phyloP scores from a whole-genome alignment of 1,284 basidiomycete species.

The Boletus mariae region DNA sequence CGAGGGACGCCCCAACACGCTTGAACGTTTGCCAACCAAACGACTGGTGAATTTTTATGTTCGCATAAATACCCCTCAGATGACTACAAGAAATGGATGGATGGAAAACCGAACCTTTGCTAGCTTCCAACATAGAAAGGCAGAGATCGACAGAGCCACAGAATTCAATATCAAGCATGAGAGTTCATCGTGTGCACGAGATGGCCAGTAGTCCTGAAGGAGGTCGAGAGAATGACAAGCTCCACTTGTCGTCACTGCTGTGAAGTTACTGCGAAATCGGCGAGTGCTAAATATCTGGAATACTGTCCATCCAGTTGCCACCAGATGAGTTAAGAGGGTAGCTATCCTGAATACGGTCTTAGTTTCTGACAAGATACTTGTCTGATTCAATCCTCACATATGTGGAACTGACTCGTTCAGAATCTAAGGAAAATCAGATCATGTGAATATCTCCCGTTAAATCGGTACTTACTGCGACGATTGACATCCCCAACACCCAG shows the following conservation, averaged over 20 bases:
- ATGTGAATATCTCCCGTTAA: background rate
- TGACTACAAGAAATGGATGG: background rate
- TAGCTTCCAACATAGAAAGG: slow-evolving; percentile 67
- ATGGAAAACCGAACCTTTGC: slow-evolving; percentile 49
- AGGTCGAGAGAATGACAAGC: slow-evolving; percentile 56
- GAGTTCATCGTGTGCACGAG: slow-evolving; percentile 55
- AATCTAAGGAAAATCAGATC: slow-evolving; percentile 31
- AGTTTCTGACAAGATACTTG: background rate
- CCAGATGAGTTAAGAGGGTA: slow-evolving; percentile 65
- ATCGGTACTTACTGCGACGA: slow-evolving; percentile 50
- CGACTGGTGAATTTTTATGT: slow-evolving; percentile 37
- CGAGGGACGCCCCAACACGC: slow-evolving; percentile 71
- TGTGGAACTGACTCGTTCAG: slow-evolving; percentile 81
- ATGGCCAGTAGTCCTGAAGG: slow-evolving; percentile 57
- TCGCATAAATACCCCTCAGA: background rate
- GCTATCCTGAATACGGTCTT: slow-evolving; percentile 41
- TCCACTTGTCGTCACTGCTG: slow-evolving; percentile 55
- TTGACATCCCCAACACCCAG: slow-evolving; percentile 77
- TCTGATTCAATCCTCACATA: slow-evolving; percentile 37
- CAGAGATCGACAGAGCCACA: slow-evolving; percentile 55
- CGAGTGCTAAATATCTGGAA: slow-evolving; percentile 61
- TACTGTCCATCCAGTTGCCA: slow-evolving; percentile 67
- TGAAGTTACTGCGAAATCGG: slow-evolving; percentile 55
- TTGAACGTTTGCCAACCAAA: slow-evolving; percentile 86
- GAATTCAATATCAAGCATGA: slow-evolving; percentile 63